A percentile compares a stretch with the other conserved stretches of the same genome.
phyloP scores from a whole-genome alignment of 345 rosid genomes.

The Stellera chamaejasme region DNA sequence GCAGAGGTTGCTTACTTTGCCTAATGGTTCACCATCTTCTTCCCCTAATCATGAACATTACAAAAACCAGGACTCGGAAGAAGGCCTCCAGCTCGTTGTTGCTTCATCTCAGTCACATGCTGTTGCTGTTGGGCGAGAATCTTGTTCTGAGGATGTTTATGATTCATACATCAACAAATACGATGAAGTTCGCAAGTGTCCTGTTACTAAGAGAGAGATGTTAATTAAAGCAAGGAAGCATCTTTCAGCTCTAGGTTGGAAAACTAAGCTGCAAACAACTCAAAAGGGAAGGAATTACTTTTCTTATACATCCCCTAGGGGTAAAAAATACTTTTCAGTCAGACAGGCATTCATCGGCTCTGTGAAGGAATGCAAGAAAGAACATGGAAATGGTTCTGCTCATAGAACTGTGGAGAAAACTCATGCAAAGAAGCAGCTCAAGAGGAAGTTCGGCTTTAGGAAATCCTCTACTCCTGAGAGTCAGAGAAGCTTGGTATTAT shows the following conservation, averaged over 20 bases:
- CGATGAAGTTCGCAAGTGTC: constrained; percentile 4
- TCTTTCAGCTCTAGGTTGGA: constrained; percentile 47
- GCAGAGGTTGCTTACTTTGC: too few species aligned
- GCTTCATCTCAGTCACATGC: constrained; percentile 7
- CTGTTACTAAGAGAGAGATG: constrained; percentile 6
- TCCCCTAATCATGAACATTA: not conserved
- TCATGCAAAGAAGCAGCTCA: constrained; percentile 7
- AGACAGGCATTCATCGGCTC: constrained; percentile 33
- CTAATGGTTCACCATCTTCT: too few species aligned
- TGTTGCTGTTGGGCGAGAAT: constrained; percentile 19
- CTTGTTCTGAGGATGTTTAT: constrained; percentile 39
- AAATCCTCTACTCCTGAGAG: constrained; percentile 1
- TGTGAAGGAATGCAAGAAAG: constrained; percentile 10
- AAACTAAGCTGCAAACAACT: constrained; percentile 2
- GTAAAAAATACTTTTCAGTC: constrained; percentile 33
- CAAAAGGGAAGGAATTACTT: constrained; percentile 16
- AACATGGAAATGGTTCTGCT: constrained; percentile 9
- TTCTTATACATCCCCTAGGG: constrained; percentile 28
- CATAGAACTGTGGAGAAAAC: constrained; percentile 3
- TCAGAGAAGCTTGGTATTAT: constrained; percentile 8
- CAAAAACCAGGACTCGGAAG: constrained; percentile 5
- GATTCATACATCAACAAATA: constrained; percentile 22
- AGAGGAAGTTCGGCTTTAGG: constrained; percentile 9
- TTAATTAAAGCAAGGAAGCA: constrained; percentile 34
- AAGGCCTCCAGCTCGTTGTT: constrained; percentile 7